Percentiles rank a stretch among this genome's conserved stretches.
Evolutionary conservation across 305 asterid genomes (phyloP).

Genomic region (Fraxinus floribunda): DNA sequence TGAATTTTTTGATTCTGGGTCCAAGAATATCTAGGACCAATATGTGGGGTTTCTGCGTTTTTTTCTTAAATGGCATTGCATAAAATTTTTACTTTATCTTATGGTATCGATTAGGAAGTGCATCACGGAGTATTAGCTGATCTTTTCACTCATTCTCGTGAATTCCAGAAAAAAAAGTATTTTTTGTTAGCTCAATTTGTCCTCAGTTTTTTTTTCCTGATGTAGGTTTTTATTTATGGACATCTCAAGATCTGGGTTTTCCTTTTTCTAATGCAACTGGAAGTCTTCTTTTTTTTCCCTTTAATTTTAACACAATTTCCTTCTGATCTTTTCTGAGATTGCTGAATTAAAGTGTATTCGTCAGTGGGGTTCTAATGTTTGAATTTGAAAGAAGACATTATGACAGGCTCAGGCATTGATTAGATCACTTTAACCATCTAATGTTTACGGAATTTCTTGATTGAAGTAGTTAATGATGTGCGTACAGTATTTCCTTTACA

Average conservation of each 20-base stretch:
- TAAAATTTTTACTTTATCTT: constrained; percentile 28
- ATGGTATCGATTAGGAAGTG: constrained; percentile 27
- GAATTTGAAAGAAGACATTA: no score
- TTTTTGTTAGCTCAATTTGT: constrained; percentile 30
- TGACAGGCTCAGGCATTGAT: no score
- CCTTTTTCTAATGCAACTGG: not conserved
- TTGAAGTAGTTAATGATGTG: no score
- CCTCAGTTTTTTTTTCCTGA: constrained; percentile 6
- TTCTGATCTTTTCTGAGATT: no score
- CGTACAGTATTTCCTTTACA: no score
- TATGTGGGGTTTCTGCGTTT: not conserved
- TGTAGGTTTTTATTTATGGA: constrained; percentile 12
- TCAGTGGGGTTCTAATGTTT: no score
- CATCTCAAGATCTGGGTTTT: constrained; percentile 45
- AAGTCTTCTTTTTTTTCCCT: no score
- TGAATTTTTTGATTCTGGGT: constrained; percentile 30
- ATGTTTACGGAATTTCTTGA: no score
- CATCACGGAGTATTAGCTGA: constrained; percentile 33
- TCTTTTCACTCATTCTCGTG: constrained; percentile 25
- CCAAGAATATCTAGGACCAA: not conserved
- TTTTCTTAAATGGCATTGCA: constrained; percentile 26
- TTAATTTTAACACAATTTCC: no score
- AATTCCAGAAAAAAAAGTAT: constrained; percentile 28
- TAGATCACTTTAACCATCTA: no score
- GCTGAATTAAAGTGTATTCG: no score